These are phyloP conservation scores for Talaromyces piceae DNA, from an alignment of 2,329 filamentous ascomycete genomes.

Conservation along the genomic window DNA sequence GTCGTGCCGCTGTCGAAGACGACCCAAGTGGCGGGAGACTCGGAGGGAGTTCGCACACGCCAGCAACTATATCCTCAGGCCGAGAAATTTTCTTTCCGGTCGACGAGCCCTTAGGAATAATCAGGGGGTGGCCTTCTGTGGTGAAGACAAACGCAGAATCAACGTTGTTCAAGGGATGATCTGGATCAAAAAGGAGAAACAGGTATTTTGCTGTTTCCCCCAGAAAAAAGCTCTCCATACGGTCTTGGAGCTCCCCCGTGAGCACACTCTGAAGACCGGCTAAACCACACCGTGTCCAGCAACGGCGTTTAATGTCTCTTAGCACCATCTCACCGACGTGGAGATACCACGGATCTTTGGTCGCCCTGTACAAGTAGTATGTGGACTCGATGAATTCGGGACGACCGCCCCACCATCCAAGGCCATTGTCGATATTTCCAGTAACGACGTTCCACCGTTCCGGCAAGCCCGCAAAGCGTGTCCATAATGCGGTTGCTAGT, in stretches of 20 bases:
- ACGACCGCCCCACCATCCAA: conserved; percentile 90
- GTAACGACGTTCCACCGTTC: conserved; percentile 88
- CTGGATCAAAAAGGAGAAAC: conserved; percentile 78
- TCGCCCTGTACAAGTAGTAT: conserved; percentile 91
- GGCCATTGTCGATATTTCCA: conserved; percentile 73
- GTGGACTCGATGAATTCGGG: conserved; percentile 97
- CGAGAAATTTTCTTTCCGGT: conserved; percentile 11
- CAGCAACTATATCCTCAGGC: conserved; percentile 22
- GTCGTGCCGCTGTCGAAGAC: conserved; percentile 70
- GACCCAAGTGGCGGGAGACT: conserved; percentile 57
- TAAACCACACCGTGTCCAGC: conserved; percentile 89
- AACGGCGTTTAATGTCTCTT: conserved; percentile 77
- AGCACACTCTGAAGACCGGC: conserved; percentile 77
- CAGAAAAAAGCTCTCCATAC: conserved; percentile 98
- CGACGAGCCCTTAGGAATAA: conserved; percentile 57
- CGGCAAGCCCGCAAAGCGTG: conserved; percentile 83
- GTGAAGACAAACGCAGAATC: conserved; percentile 89
- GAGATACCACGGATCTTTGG: conserved; percentile 90
- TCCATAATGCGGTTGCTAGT: conserved; percentile 89
- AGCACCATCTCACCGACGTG: conserved; percentile 94
- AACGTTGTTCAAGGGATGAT: conserved; percentile 78
- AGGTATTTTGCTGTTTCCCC: conserved; percentile 96
- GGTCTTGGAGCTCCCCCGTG: conserved; percentile 77
- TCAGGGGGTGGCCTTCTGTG: conserved; percentile 87
- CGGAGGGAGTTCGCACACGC: conserved; percentile 61